Percentiles rank a stretch among this genome's conserved stretches.
Evolutionary conservation across 2,329 filamentous ascomycete species (phyloP).

Genomic region (Plectosphaerella plurivora): DNA sequence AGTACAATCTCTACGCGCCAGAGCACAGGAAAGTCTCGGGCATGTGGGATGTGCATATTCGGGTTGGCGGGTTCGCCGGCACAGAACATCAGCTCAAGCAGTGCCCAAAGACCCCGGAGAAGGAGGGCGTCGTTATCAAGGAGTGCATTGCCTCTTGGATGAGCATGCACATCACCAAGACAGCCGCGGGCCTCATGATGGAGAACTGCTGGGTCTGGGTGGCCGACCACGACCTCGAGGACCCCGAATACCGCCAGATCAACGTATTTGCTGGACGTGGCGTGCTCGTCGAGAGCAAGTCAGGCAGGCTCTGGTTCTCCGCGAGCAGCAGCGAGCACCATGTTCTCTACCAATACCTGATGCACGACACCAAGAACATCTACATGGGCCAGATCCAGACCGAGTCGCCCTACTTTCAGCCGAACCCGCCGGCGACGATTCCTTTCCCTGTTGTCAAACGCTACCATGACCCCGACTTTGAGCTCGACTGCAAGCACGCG

Average conservation of each 20-base stretch:
- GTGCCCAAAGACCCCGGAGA: slow-evolving; percentile 46
- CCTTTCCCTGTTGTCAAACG: slow-evolving; percentile 46
- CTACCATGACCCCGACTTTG: slow-evolving; percentile 50
- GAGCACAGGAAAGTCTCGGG: slow-evolving; percentile 31
- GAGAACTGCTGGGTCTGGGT: slow-evolving; percentile 44
- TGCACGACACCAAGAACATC: slow-evolving; percentile 54
- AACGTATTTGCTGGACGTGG: slow-evolving; percentile 50
- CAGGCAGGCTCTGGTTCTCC: slow-evolving; percentile 53
- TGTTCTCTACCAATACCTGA: slow-evolving; percentile 65
- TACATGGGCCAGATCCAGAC: slow-evolving; percentile 64
- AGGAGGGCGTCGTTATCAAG: slow-evolving; percentile 1
- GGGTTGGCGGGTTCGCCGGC: slow-evolving; percentile 68
- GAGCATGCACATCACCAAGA: slow-evolving; percentile 35
- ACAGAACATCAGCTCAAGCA: slow-evolving; percentile 61
- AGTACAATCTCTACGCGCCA: slow-evolving; percentile 64
- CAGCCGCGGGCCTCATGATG: slow-evolving; percentile 31
- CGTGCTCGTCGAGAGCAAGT: slow-evolving; percentile 38
- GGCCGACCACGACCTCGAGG: slow-evolving; percentile 53
- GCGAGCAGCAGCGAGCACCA: slow-evolving; percentile 64
- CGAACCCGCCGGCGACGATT: slow-evolving; percentile 52
- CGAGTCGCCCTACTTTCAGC: slow-evolving; percentile 69
- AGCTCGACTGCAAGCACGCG: slow-evolving; percentile 28
- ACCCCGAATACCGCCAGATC: slow-evolving; percentile 40
- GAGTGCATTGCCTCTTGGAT: slow-evolving; percentile 38
- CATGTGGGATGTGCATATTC: slow-evolving; percentile 74